Percentiles rank a stretch among this genome's conserved stretches.
phyloP scores from a whole-genome alignment of 257 asterid genomes.

The Eustoma russellianum region DNA sequence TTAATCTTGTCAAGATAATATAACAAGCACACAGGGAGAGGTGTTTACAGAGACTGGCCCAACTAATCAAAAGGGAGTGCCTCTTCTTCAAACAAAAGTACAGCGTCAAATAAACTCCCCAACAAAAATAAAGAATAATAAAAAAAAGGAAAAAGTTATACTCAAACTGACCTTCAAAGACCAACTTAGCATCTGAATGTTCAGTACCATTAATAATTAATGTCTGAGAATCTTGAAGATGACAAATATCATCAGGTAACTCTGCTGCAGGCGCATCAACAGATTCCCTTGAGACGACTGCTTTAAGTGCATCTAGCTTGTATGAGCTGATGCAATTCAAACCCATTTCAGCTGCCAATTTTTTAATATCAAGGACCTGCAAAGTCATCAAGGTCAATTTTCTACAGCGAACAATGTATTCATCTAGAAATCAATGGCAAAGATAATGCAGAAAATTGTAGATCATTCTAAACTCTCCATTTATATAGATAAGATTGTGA shows the following conservation, averaged over 20 bases:
- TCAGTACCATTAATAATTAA: slow-evolving; percentile 14
- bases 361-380: slow-evolving; percentile 82
- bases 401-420: background rate
- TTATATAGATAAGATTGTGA: too few relatives aligned
- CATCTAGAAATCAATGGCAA: background rate
- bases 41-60: too few relatives aligned
- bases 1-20: too few relatives aligned
- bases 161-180: slow-evolving; percentile 9
- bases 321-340: slow-evolving; percentile 65
- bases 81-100: too few relatives aligned
- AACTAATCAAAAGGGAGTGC: too few relatives aligned
- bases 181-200: slow-evolving; percentile 28
- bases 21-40: too few relatives aligned
- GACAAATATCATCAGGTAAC: slow-evolving; percentile 17
- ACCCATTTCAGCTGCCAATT: slow-evolving; percentile 79
- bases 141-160: slow-evolving; percentile 8
- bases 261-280: slow-evolving; percentile 26
- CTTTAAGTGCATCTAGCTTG: slow-evolving; percentile 83
- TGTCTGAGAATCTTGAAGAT: slow-evolving; percentile 16
- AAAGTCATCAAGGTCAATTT: slow-evolving; percentile 4
- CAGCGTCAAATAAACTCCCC: too few relatives aligned
- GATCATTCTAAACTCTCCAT: too few relatives aligned
- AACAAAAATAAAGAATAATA: too few relatives aligned
- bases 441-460: background rate
- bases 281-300: slow-evolving; percentile 39